Evolutionary conservation across 192 early-diverging fungal genomes (phyloP).

Genomic region (Kickxella alabastrina): DNA sequence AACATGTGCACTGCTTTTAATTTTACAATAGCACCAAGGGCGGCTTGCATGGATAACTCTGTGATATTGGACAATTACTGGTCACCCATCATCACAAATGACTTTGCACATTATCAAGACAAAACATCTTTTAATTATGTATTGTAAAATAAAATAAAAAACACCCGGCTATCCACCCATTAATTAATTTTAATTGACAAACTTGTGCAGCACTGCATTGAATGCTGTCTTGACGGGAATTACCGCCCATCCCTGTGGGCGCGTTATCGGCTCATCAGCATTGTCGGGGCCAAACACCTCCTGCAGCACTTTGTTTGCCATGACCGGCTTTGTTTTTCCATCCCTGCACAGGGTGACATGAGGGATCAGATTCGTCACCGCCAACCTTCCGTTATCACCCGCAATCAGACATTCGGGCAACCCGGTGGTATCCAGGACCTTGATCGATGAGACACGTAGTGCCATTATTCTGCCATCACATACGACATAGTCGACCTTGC

Average conservation of each 20-base stretch:
- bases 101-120: no score
- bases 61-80: no score
- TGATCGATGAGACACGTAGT: conserved; percentile 27
- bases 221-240: conserved; percentile 36
- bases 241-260: conserved; percentile 30
- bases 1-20: no score
- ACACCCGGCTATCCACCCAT: not conserved
- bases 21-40: no score
- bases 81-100: no score
- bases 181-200: conserved; percentile 13
- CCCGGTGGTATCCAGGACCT: conserved; percentile 10
- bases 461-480: conserved; percentile 49
- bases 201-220: conserved; percentile 25
- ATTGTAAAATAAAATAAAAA: no score
- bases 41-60: no score
- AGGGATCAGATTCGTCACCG: conserved; percentile 26
- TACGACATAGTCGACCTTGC: conserved; percentile 52
- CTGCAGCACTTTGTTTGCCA: conserved; percentile 38
- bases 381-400: not conserved
- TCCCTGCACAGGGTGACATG: conserved; percentile 39
- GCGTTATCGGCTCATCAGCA: conserved; percentile 11
- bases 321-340: conserved; percentile 23
- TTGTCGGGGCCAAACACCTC: conserved; percentile 42
- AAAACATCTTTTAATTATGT: no score
- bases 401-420: not conserved